These are phyloP conservation scores for Scleromitrula shiraiana DNA, from an alignment of 2,329 filamentous ascomycete species.

Conservation along the genomic window DNA sequence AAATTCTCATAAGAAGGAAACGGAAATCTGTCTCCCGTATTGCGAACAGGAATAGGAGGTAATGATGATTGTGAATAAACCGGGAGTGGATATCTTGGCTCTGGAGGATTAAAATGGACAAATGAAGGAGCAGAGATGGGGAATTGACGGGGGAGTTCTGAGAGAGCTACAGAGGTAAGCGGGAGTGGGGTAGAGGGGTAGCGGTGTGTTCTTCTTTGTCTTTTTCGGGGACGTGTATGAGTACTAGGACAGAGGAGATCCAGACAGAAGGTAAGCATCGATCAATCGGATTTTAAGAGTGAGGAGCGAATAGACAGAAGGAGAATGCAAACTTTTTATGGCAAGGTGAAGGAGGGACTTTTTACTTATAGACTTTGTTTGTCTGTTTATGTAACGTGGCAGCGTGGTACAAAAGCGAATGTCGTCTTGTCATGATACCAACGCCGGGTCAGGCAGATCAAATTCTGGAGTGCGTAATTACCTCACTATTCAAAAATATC, in stretches of 20 bases:
- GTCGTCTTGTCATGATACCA: not conserved
- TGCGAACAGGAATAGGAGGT: not conserved
- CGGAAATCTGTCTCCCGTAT: too few relatives aligned
- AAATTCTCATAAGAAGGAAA: too few relatives aligned
- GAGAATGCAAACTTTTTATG: too few relatives aligned
- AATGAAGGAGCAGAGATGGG: not conserved
- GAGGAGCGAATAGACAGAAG: too few relatives aligned
- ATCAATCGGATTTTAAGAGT: not conserved
- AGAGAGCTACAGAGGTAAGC: not conserved
- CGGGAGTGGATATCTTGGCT: not conserved
- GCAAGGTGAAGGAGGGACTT: not conserved
- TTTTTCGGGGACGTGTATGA: not conserved
- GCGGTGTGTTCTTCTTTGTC: not conserved
- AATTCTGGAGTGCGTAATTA: too few relatives aligned
- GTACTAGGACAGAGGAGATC: not conserved
- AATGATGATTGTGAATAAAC: not conserved
- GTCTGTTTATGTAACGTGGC: too few relatives aligned
- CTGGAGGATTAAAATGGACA: not conserved
- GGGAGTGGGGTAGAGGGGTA: not conserved
- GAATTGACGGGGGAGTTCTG: not conserved
- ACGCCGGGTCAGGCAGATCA: not conserved
- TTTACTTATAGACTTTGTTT: not conserved
- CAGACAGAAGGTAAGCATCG: conserved; percentile 6
- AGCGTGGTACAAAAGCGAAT: not conserved
- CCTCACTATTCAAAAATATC: too few relatives aligned